Evolutionary conservation across 768 basidiomycete species (phyloP), one percentile per base, ranked within the genome.

Genomic region (Trametes villosa): DNA sequence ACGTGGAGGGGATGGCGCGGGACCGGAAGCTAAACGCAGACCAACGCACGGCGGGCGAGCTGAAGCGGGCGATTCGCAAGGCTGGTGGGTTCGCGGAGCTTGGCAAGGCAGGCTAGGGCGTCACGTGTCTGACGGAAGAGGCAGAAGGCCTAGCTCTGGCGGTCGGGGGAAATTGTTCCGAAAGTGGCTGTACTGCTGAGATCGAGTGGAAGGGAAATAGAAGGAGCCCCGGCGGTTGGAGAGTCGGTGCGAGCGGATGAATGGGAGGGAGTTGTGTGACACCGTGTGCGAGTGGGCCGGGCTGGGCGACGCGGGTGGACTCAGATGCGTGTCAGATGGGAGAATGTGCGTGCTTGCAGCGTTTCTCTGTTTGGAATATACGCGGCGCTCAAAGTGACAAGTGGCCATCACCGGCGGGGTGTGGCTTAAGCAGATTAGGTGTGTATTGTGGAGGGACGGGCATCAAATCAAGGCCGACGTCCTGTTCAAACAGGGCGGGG

Each of bases 41-140:
- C 73, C 96, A 98, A 77, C 84, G 88, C 70, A 97, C 94, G 2
- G 82, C 79, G 31, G 95, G 92, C 18, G 86, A 94, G 76, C 72
- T 98, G 68, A 77, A 72, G 67, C 79, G 86, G 70, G 88, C 85
- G 30, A 75, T 91, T 61, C 76, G 72, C 63, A 84, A 82, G 69
- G 84, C 86, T 33, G 83, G 85, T 13, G 77, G 77, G 20, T 68
- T 83, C 57, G 75, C 56, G 42, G 64, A 52, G 63, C 63, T 80
- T 49, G 54, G 59, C 30, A 55, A 30, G 46, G 20, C 45, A 1
- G 41, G 41, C 27, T 48, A 50, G 36, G 42, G 46, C n/a, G n/a
- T 50, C 52, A 53, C 46, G 45, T 42, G 48, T 24, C 18, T 41
- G 33, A 22, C 34, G 44, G 59, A 60, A 60, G 45, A 47, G 50